A percentile compares a stretch with the other conserved stretches of the same genome.
phyloP scores from a whole-genome alignment of 495 filamentous ascomycete genomes.

The Xylaria nigripes region DNA sequence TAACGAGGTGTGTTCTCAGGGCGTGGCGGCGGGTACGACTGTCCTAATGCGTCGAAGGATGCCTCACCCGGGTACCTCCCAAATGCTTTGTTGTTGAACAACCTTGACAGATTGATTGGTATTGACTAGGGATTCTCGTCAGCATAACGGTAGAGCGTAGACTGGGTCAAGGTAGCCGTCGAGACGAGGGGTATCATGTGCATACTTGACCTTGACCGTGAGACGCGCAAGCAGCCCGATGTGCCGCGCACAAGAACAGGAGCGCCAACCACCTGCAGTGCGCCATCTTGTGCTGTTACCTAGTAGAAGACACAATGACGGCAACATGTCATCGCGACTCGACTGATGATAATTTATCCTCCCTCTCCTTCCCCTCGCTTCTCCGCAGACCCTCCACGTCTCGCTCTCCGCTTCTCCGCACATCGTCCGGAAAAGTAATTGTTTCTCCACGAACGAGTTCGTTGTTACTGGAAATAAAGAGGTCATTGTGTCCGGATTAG shows the following conservation, averaged over 20 bases:
- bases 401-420: no score
- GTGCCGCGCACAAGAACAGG: background rate
- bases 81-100: constrained; percentile 40
- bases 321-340: no score
- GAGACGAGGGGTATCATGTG: background rate
- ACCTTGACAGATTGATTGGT: constrained; percentile 26
- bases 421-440: no score
- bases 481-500: no score
- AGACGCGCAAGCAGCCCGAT: background rate
- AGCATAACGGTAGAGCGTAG: background rate
- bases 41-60: constrained; percentile 33
- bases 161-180: background rate
- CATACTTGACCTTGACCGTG: background rate
- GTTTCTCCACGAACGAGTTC: no score
- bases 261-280: background rate
- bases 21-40: constrained; percentile 38
- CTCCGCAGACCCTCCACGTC: no score
- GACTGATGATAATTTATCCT: no score
- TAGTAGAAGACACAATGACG: no score
- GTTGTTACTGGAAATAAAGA: no score
- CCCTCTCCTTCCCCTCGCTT: no score
- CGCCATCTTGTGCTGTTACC: background rate
- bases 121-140: constrained; percentile 15
- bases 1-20: constrained; percentile 27
- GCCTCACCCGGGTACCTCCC: constrained; percentile 35